phyloP scores from a whole-genome alignment of 805 yeast genomes.

The Metschnikowia kunwiensis region DNA sequence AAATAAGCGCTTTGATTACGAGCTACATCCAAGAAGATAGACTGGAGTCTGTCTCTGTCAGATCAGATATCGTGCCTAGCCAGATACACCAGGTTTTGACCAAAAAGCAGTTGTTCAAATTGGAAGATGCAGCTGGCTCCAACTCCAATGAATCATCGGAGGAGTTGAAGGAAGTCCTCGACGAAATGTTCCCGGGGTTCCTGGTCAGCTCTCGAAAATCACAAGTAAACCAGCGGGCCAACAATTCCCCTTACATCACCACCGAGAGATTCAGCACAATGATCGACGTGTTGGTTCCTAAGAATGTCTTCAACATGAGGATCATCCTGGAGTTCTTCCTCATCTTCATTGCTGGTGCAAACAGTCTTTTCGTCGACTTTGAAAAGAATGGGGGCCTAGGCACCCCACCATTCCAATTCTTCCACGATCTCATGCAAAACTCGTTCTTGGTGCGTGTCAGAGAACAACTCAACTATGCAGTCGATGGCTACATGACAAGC shows the following conservation, averaged over 20 bases:
- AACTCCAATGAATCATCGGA: constrained; percentile 22
- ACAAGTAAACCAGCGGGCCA: constrained; percentile 6
- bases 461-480: constrained; percentile 50
- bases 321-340: constrained; percentile 71
- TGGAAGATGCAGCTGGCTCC: constrained; percentile 30
- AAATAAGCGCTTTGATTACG: constrained; percentile 29
- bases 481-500: constrained; percentile 37
- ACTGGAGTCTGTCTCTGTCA: constrained; percentile 1
- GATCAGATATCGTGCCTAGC: constrained; percentile 10
- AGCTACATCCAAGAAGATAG: constrained; percentile 32
- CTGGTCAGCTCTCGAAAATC: constrained; percentile 20
- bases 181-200: constrained; percentile 72
- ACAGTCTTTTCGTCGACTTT: constrained; percentile 25
- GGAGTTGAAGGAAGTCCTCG: constrained; percentile 38
- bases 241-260: constrained; percentile 50
- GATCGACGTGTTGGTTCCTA: constrained; percentile 63
- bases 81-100: constrained; percentile 24
- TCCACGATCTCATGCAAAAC: constrained; percentile 59
- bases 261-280: constrained; percentile 53
- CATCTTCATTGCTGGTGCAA: constrained; percentile 60
- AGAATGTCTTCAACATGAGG: constrained; percentile 77
- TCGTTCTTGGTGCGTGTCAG: constrained; percentile 65
- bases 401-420: constrained; percentile 40
- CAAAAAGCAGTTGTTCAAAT: constrained; percentile 29
- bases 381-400: constrained; percentile 9